Percentiles rank a stretch among this genome's conserved stretches.
phyloP scores from a whole-genome alignment of 2,329 filamentous ascomycete genomes.

The Neofusicoccum sp. region DNA sequence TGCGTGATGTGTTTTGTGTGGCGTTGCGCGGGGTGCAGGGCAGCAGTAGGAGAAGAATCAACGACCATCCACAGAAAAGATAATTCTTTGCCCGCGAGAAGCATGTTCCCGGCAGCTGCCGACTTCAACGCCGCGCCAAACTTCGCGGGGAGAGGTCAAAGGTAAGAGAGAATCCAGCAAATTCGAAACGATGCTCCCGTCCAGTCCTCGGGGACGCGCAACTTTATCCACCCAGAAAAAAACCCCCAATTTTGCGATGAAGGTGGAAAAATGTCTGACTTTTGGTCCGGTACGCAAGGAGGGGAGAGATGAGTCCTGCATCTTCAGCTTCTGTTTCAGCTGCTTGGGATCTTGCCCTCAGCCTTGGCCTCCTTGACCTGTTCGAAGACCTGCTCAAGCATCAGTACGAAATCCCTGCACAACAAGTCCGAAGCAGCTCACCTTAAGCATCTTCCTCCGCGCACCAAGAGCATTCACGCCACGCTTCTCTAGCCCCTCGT shows the following conservation, averaged over 20 bases:
- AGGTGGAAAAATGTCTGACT: background rate
- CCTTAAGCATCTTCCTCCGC: slow-evolving; percentile 97
- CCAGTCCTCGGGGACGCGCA: background rate
- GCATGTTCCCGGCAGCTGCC: no score
- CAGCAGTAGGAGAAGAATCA: slow-evolving; percentile 5
- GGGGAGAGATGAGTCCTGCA: background rate
- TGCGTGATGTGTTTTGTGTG: slow-evolving; percentile 9
- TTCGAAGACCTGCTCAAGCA: slow-evolving; percentile 73
- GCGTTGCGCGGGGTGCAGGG: background rate
- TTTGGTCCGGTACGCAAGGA: background rate
- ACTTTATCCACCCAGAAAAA: background rate
- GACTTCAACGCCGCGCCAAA: background rate
- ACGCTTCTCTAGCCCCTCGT: slow-evolving; percentile 87
- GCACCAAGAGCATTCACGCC: slow-evolving; percentile 95
- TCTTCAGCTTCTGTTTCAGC: background rate
- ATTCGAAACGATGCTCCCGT: background rate
- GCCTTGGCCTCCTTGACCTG: slow-evolving; percentile 73
- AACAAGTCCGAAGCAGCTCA: slow-evolving; percentile 39
- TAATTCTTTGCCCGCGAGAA: background rate
- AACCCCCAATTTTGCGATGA: background rate
- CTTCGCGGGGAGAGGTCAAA: background rate
- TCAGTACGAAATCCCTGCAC: background rate
- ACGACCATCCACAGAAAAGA: background rate
- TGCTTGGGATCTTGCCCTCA: slow-evolving; percentile 37
- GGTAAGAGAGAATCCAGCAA: background rate